Evolutionary conservation across 2,329 filamentous ascomycete species (phyloP).

Genomic region (Penicillium sclerotiorum): DNA sequence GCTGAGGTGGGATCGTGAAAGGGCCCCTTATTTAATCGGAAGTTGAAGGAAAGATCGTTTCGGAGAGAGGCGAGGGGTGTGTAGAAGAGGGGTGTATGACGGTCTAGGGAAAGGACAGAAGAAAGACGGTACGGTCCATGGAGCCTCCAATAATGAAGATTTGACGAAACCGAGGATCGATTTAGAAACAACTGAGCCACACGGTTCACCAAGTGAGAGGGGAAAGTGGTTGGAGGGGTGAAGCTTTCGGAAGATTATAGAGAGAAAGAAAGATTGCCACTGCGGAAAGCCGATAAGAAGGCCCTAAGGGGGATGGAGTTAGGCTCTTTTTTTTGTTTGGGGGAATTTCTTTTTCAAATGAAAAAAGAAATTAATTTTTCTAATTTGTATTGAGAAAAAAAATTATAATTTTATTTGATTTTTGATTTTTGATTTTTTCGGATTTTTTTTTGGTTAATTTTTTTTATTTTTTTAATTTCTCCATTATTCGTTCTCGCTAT

Average conservation of each 20-base stretch:
- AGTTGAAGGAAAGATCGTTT: slow-evolving; percentile 12
- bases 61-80: slow-evolving; percentile 23
- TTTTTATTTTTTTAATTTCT: background rate
- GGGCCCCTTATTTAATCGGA: slow-evolving; percentile 14
- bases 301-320: slow-evolving; percentile 13
- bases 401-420: background rate
- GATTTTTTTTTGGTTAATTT: background rate
- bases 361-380: no score
- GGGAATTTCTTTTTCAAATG: background rate
- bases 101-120: slow-evolving; percentile 23
- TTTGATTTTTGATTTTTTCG: background rate
- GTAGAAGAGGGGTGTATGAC: slow-evolving; percentile 24
- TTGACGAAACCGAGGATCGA: slow-evolving; percentile 14
- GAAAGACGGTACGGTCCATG: slow-evolving; percentile 23
- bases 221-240: slow-evolving; percentile 1
- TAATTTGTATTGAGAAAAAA: no score
- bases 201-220: slow-evolving; percentile 9
- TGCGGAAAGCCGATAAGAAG: slow-evolving; percentile 25
- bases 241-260: slow-evolving; percentile 16
- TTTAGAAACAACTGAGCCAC: slow-evolving; percentile 25
- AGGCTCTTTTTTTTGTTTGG: background rate
- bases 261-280: slow-evolving; percentile 19
- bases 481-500: background rate
- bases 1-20: background rate
- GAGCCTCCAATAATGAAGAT: slow-evolving; percentile 25